phyloP scores from a whole-genome alignment of 768 basidiomycete genomes.

The Termitomyces sp. region DNA sequence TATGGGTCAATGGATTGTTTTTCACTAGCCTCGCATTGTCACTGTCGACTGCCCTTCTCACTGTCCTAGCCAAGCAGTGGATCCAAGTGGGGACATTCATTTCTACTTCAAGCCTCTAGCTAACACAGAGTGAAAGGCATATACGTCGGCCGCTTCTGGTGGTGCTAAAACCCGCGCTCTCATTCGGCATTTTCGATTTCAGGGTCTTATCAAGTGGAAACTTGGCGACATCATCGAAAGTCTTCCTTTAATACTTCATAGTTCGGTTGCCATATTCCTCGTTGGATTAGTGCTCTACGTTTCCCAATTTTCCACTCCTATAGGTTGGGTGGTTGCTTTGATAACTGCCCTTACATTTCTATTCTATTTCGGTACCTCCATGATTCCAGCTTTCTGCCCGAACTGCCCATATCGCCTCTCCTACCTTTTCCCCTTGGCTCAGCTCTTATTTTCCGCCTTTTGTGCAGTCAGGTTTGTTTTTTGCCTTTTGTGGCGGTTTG shows the following conservation, averaged over 20 bases:
- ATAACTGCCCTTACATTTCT: not conserved
- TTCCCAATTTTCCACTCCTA: not conserved
- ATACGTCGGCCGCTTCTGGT: not conserved
- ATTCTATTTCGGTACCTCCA: too few relatives aligned
- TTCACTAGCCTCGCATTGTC: not conserved
- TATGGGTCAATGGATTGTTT: not conserved
- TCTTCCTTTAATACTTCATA: not conserved
- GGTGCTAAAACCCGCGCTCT: not conserved
- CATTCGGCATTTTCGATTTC: not conserved
- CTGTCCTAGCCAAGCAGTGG: too few relatives aligned
- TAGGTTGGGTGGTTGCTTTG: not conserved
- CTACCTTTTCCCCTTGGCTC: not conserved
- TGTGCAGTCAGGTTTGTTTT: too few relatives aligned
- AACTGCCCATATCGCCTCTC: not conserved
- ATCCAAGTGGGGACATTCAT: too few relatives aligned
- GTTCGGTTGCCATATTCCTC: not conserved
- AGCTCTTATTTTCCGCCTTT: not conserved
- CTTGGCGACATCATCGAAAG: too few relatives aligned
- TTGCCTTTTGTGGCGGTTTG: too few relatives aligned
- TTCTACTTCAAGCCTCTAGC: too few relatives aligned
- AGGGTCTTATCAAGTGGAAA: too few relatives aligned
- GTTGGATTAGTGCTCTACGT: not conserved
- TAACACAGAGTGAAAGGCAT: too few relatives aligned
- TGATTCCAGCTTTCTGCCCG: not conserved
- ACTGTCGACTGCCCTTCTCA: too few relatives aligned